Base-by-base conservation (phyloP, 805 yeast genomes). In the Candida schatavii region DNA sequence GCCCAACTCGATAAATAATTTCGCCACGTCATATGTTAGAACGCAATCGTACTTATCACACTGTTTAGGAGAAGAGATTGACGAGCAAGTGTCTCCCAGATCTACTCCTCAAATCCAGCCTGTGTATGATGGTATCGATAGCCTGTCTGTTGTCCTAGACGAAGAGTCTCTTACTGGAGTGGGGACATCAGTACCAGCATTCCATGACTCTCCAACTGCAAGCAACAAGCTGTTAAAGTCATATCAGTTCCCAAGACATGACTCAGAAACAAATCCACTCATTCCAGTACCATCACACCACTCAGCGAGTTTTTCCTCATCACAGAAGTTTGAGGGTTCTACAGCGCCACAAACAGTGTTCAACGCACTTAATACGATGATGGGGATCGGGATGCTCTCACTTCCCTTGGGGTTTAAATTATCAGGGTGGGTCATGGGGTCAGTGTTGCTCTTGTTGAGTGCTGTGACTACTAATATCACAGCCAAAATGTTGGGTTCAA, bases 361-460 rank as follows among this genome's bases (percentile, higher is more conserved):
- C 65, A 82, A 82, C 55, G 74, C 84, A 11, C 75, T 85, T 37
- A 86, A 86, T 56, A 85, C 85, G 0, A 63, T 86, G 22, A 79
- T 86, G 48, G 95, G 95, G 0, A 76, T 86, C 29, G 93, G 91
- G 1, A 69, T 86, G 38, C 68, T 86, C 34, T 82, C 93, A 0
- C 66, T 86, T 37, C 90, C 95, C 0, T 66, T 81, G 46, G 95
- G 85, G 1, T 61, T 86, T 42, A 74, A 70, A 48, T 70, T 80
- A 35, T 72, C 89, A 1, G 95, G 95, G 3, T 80, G 88, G 83
- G 50, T 79, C 2, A 43, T 64, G 7, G 87, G 87, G 0, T 42
- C 71, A 0, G 18, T 70, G 1, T 50, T 74, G 5, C 51, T 82
- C 17, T 36, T 68, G 0, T 43, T 59, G 1, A 72, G 79, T 42